Base-by-base conservation (phyloP, 345 rosid genomes). In the Populus deltoides region DNA sequence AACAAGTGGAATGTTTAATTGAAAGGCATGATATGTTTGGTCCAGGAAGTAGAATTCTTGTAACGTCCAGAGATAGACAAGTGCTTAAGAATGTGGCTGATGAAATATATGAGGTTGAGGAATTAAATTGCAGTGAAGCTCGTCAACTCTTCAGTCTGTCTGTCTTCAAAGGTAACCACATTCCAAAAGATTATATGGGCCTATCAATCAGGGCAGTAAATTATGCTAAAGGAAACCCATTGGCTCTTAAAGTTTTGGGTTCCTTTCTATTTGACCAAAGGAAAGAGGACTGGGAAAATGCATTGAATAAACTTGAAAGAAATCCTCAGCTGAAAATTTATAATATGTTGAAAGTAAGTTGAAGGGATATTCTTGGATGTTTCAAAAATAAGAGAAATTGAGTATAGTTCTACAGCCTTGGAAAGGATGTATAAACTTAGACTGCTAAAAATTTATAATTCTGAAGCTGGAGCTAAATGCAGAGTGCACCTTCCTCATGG, bases 241-340 rank as follows among this genome's bases (percentile, higher is more conserved):
- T 79, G 67, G 77, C 81, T 20, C 67, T 79, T 24, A 73, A 66
- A 25, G 77, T 79, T 16, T 72, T 79, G 72, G 81, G 81, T 67
- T 66, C 81, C 43, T 36, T 47, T 31, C 39, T 79, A 38, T 53
- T 25, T 66, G 66, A 9, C 2, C 65, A n/a, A 39, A 49, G 65
- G 31, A 10, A 5, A 35, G 25, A 13, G 17, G 72, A 72, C 2
- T 72, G 77, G 81, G 43, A 45, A 29, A 38, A 66, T 67, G 67
- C 49, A 22, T 66, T 73, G 59, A 15, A 66, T 18, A 73, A 67
- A 66, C 49, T 79, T 2, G 36, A 53, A 29, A 66, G n/a, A 35
- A 53, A 7, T 49, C 57, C 81, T 5, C 31, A 25, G 1, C 9
- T 0, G 25, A 66, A 67, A 2, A 36, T 79, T 10, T 47, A 51